phyloP scores from a whole-genome alignment of 2,329 filamentous ascomycete species.

The Colletotrichum cuscutae region DNA sequence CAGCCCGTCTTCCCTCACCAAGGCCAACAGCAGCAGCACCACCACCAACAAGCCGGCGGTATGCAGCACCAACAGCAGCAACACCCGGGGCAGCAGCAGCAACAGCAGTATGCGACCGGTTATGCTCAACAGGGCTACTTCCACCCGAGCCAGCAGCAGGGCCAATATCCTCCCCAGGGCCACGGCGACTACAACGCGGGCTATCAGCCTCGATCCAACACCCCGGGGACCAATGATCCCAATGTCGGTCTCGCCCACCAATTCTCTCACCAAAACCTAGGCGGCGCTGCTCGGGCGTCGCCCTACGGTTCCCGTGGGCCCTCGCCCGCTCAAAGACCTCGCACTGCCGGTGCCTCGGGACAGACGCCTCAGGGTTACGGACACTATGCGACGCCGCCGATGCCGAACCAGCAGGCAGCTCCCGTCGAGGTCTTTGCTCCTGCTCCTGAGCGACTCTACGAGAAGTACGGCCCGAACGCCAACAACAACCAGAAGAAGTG shows the following conservation, averaged over 20 bases:
- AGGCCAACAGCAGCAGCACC: slow-evolving; percentile 52
- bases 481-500: slow-evolving; percentile 79
- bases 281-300: slow-evolving; percentile 74
- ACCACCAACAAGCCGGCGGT: slow-evolving; percentile 45
- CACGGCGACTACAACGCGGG: slow-evolving; percentile 56
- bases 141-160: slow-evolving; percentile 66
- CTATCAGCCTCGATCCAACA: slow-evolving; percentile 65
- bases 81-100: slow-evolving; percentile 46
- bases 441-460: slow-evolving; percentile 87
- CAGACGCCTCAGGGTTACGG: slow-evolving; percentile 71
- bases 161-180: slow-evolving; percentile 51
- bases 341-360: slow-evolving; percentile 79
- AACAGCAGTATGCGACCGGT: slow-evolving; percentile 57
- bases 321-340: slow-evolving; percentile 79
- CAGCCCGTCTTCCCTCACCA: slow-evolving; percentile 77
- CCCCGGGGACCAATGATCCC: slow-evolving; percentile 77
- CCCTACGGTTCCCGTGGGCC: slow-evolving; percentile 75
- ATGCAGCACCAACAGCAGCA: slow-evolving; percentile 43
- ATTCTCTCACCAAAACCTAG: slow-evolving; percentile 95
- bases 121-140: slow-evolving; percentile 68
- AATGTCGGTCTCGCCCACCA: slow-evolving; percentile 94
- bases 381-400: slow-evolving; percentile 74
- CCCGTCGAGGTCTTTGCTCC: slow-evolving; percentile 79
- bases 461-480: slow-evolving; percentile 74
- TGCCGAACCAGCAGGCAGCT: slow-evolving; percentile 66